phyloP scores from a whole-genome alignment of 1,139 yeast genomes.

The Wickerhamiella infanticola region DNA sequence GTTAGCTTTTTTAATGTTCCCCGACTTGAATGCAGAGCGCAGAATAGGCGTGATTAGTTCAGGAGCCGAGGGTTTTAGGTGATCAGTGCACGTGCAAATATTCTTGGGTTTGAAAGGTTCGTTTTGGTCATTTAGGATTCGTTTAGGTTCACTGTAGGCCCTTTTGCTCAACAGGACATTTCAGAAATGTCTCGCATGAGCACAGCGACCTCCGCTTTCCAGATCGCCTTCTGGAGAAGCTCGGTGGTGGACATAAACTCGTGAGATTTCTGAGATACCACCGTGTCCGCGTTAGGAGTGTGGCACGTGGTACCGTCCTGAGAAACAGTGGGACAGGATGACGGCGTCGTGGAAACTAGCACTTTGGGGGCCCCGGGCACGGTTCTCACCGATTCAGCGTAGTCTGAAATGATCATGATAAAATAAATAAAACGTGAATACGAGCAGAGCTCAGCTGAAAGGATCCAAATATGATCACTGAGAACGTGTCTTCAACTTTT shows the following conservation, averaged over 20 bases:
- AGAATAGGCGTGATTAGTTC: too few species aligned
- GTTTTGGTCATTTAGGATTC: neutral
- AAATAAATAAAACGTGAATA: neutral
- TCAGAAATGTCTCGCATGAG: constrained; percentile 1
- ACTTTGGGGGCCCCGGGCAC: neutral
- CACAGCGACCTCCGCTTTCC: constrained; percentile 1
- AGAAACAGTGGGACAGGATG: neutral
- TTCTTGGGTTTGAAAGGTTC: neutral
- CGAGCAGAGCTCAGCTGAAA: too few species aligned
- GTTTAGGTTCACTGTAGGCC: too few species aligned
- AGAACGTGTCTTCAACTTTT: too few species aligned
- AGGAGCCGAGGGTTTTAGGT: too few species aligned
- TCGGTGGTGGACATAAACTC: neutral
- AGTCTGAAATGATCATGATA: neutral
- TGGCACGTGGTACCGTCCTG: neutral
- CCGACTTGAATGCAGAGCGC: too few species aligned
- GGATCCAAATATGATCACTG: too few species aligned
- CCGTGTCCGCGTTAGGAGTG: neutral
- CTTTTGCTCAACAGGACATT: neutral
- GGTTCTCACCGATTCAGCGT: neutral
- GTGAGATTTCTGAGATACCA: neutral
- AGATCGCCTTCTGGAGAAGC: neutral
- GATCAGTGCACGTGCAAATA: neutral
- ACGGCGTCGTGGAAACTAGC: neutral
- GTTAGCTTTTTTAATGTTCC: too few species aligned